Evolutionary conservation across 2,329 filamentous ascomycete species (phyloP), one percentile per base, ranked within the genome.

Genomic region (Onygenales sp.): DNA sequence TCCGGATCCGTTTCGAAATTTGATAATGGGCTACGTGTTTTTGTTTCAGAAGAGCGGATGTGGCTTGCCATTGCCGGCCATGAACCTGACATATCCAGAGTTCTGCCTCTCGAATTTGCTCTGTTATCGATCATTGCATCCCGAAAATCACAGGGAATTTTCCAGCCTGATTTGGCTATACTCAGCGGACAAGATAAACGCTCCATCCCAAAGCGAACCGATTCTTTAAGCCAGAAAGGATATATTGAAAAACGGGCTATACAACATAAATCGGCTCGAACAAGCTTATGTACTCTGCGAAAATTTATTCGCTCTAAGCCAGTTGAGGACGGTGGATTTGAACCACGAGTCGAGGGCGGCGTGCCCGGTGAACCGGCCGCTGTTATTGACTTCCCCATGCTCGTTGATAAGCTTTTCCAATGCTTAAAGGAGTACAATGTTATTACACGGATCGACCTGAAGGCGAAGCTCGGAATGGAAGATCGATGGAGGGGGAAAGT

Each of bases 121-220:
- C 67, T 81, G 14, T 67, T 85, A 2, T 80, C 77, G 8, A 74
- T 83, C 50, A 83, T 85, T 57, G 80, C 80, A 6, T 73, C 76
- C 8, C 70, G 70, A 52, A 78, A 80, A 43, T 67, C 71, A 14
- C 64, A 70, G 13, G 82, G 82, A 5, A 78, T 85, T 44, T 63
- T 78, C 2, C 82, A 85, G 61, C 76, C 79, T 2, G 75, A 81
- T 2, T 65, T 85, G 39, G 73, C 74, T 42, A 69, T 66, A 51
- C 60, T 78, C 21, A 81, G 79, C 57, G 78, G 78, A 5, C 82
- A 85, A 65, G 82, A 85, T 63, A 85, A 84, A 62, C 74, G 82
- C 45, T 85, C 82, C 1, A 77, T 85, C 2, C 82, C 82, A 1
- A 74, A 78, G 56, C 72, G 82, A 40, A 85, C 82, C 2, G 78